Percentiles rank a stretch among this genome's conserved stretches.
These are phyloP conservation scores for Termitomyces sp. DNA, from an alignment of 1,284 basidiomycete genomes.

Conservation along the genomic window DNA sequence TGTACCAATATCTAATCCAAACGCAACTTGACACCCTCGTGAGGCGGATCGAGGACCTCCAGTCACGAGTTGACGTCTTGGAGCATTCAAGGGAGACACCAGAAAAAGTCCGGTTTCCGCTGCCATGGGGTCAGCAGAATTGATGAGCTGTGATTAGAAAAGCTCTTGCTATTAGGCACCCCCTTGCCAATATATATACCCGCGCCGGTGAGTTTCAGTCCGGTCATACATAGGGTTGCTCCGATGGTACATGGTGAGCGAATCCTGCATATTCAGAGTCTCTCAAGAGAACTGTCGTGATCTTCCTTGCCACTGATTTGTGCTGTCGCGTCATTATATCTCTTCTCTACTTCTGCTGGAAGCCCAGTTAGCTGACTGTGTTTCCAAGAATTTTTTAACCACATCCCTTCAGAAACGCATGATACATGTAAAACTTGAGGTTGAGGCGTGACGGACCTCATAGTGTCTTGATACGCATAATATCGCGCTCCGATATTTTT, in stretches of 20 bases:
- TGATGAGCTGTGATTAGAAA: neutral
- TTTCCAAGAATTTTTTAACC: neutral
- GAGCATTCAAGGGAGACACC: neutral
- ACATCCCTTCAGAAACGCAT: neutral
- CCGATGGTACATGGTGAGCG: neutral
- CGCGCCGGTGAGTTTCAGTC: neutral
- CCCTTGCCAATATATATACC: neutral
- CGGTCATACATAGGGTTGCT: neutral
- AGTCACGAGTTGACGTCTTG: neutral
- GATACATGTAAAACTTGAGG: neutral
- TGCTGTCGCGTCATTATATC: neutral
- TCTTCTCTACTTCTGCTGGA: neutral
- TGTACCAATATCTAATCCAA: neutral
- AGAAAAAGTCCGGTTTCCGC: neutral
- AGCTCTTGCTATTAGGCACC: neutral
- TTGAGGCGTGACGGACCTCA: neutral
- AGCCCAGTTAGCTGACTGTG: neutral
- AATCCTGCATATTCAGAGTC: neutral
- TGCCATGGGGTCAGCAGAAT: neutral
- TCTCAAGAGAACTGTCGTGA: neutral
- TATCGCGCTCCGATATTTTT: no score
- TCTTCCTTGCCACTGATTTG: neutral
- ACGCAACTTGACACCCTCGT: neutral
- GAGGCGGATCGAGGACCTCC: neutral
- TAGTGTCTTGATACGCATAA: neutral